Evolutionary conservation across 768 basidiomycete genomes (phyloP).

Genomic region (Trametes villosa): DNA sequence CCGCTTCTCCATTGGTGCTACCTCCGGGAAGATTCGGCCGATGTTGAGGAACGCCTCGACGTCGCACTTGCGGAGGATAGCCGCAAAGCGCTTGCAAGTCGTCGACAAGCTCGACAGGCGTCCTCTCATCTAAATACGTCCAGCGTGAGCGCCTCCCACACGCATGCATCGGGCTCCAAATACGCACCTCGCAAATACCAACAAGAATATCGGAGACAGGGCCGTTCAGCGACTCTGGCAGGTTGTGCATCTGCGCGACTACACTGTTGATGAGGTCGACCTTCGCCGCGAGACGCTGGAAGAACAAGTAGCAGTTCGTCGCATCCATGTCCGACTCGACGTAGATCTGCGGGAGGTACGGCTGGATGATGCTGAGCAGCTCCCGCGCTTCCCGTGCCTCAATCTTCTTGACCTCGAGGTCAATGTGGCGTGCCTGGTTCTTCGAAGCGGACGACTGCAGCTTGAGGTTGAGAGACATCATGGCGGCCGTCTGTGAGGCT

Average conservation of each 20-base stretch:
- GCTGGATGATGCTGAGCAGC: conserved; percentile 84
- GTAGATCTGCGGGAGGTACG: conserved; percentile 91
- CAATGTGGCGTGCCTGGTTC: conserved; percentile 87
- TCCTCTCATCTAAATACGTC: conserved; percentile 68
- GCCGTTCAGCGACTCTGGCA: conserved; percentile 85
- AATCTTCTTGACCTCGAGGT: conserved; percentile 84
- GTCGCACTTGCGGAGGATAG: conserved; percentile 78
- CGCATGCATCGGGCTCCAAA: neutral
- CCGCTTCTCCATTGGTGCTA: conserved; percentile 86
- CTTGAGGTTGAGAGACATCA: conserved; percentile 94
- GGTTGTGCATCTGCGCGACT: conserved; percentile 78
- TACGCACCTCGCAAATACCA: conserved; percentile 88
- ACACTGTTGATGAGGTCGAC: conserved; percentile 83
- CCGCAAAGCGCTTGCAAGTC: conserved; percentile 88
- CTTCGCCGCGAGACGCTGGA: conserved; percentile 87
- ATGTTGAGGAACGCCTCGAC: conserved; percentile 85
- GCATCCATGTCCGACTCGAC: conserved; percentile 89
- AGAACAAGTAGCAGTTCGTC: conserved; percentile 89
- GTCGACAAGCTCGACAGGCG: conserved; percentile 80
- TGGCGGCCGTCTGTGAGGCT: conserved; percentile 86
- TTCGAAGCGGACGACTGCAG: conserved; percentile 90
- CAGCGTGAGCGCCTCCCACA: neutral
- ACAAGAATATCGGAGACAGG: conserved; percentile 85
- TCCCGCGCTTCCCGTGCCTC: conserved; percentile 86
- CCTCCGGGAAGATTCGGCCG: conserved; percentile 82